phyloP scores from a whole-genome alignment of 2,329 filamentous ascomycete species.

The Fusarium paranaense region DNA sequence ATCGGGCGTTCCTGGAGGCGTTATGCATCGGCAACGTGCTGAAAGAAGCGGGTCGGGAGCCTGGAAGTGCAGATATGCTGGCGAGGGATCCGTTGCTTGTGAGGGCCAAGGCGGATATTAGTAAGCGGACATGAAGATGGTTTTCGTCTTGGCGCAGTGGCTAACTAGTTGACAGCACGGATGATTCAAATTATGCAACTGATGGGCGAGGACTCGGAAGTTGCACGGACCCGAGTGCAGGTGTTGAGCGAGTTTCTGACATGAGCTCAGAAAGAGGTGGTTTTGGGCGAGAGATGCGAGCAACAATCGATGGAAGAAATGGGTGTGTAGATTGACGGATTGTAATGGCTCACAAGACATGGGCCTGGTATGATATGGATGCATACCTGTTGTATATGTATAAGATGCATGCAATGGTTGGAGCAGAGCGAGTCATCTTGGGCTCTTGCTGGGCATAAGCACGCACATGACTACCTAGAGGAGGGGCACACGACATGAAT shows the following conservation, averaged over 20 bases:
- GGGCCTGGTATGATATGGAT: not conserved
- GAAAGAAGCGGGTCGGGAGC: slow-evolving; percentile 61
- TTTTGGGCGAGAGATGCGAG: not conserved
- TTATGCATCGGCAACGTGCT: slow-evolving; percentile 74
- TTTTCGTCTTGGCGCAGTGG: not conserved
- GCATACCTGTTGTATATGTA: slow-evolving; percentile 10
- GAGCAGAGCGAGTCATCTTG: not conserved
- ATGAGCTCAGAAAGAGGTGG: slow-evolving; percentile 1
- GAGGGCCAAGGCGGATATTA: slow-evolving; percentile 70
- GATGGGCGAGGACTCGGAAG: slow-evolving; percentile 69
- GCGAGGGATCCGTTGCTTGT: slow-evolving; percentile 68
- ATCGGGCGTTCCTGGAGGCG: slow-evolving; percentile 82
- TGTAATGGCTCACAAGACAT: not conserved
- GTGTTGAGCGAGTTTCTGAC: slow-evolving; percentile 67
- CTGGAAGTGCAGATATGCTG: slow-evolving; percentile 58
- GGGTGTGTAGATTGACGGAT: not conserved
- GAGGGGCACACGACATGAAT: not conserved
- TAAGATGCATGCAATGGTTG: not conserved
- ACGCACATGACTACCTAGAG: not conserved
- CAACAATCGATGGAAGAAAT: not conserved
- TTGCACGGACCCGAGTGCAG: slow-evolving; percentile 69
- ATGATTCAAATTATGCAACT: slow-evolving; percentile 74
- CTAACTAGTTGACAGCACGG: slow-evolving; percentile 54
- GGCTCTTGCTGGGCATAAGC: not conserved
- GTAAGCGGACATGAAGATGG: slow-evolving; percentile 54